phyloP scores from a whole-genome alignment of 140 eudicot genomes.

The Eryngium alpinum region DNA sequence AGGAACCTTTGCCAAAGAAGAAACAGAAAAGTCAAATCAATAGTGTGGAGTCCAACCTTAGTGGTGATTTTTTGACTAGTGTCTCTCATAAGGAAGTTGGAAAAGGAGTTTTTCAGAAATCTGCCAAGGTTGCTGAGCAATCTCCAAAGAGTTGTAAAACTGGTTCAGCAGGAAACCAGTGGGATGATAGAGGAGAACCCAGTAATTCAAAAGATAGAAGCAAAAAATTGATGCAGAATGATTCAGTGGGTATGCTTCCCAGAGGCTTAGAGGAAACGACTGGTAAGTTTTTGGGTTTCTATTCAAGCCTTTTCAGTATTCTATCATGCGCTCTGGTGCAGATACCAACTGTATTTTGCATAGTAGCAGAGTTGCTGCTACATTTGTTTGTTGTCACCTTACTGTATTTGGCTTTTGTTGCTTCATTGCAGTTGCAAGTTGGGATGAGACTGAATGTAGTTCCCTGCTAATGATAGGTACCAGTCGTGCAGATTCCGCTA shows the following conservation, averaged over 20 bases:
- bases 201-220: constrained; percentile 12
- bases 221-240: constrained; percentile 25
- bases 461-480: constrained; percentile 24
- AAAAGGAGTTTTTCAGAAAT: constrained; percentile 36
- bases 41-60: not conserved
- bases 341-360: not conserved
- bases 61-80: not conserved
- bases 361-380: not conserved
- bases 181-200: constrained; percentile 16
- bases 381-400: not conserved
- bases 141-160: constrained; percentile 6
- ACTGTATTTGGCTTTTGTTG: constrained; percentile 7
- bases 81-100: constrained; percentile 19
- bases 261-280: constrained; percentile 54
- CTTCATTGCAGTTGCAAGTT: constrained; percentile 53
- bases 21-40: constrained; percentile 20
- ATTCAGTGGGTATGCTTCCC: constrained; percentile 51
- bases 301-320: not conserved
- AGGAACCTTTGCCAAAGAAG: constrained; percentile 14
- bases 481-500: constrained; percentile 16
- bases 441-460: constrained; percentile 50
- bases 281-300: constrained; percentile 31
- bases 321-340: not conserved
- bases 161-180: constrained; percentile 18
- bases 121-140: constrained; percentile 26